These are phyloP conservation scores for Sutorius australiensis DNA, from an alignment of 768 basidiomycete genomes.

Conservation along the genomic window DNA sequence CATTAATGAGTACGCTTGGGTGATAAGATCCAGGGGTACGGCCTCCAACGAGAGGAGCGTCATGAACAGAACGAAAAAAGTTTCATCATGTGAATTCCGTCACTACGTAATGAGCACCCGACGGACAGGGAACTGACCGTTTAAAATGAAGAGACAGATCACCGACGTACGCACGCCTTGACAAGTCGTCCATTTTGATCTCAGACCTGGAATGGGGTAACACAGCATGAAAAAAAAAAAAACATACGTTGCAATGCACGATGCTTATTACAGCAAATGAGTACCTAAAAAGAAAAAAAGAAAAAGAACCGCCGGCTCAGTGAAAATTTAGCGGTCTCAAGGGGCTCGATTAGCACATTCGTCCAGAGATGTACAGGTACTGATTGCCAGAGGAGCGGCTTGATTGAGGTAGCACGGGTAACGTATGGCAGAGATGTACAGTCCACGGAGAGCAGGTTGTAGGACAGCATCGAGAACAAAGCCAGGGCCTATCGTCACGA, in stretches of 20 bases:
- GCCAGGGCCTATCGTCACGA: conserved; percentile 21
- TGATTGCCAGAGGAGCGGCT: conserved; percentile 1
- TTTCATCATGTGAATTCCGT: conserved; percentile 4
- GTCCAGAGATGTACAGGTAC: conserved; percentile 8
- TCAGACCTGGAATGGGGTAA: background rate
- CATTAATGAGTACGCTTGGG: conserved; percentile 5
- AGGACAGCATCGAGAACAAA: conserved; percentile 27
- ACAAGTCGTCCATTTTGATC: background rate
- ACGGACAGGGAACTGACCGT: background rate
- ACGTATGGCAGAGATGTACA: conserved; percentile 23
- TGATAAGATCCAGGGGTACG: background rate
- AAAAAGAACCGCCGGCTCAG: background rate
- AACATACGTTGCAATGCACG: background rate
- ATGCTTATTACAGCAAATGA: background rate
- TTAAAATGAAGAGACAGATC: background rate
- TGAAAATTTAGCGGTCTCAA: conserved; percentile 5
- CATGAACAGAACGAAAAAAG: conserved; percentile 1
- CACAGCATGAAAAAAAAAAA: background rate
- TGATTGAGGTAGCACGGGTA: conserved; percentile 18
- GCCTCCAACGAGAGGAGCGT: background rate
- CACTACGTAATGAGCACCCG: conserved; percentile 8
- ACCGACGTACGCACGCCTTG: background rate
- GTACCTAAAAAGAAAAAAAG: background rate
- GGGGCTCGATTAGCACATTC: conserved; percentile 12
- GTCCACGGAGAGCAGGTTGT: conserved; percentile 15